Conservation (phyloP, 1,139 yeast species). For the Sugiyamaella castrensis region DNA sequence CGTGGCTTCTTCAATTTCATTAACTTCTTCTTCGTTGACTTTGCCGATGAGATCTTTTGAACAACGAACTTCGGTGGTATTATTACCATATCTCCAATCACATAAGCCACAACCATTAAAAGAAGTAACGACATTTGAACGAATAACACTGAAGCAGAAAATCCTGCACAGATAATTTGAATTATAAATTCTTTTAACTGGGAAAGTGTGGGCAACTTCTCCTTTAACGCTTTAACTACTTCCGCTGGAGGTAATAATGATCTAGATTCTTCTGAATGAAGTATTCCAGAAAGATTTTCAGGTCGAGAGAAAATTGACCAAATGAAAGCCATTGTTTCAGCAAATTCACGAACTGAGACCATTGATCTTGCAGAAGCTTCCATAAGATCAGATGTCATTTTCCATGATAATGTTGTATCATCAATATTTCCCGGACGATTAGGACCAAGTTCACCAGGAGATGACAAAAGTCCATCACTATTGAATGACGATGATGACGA, state of each 20-base stretch:
- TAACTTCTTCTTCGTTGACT: not conserved
- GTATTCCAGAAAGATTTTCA: constrained; percentile 20
- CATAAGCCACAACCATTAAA: constrained; percentile 30
- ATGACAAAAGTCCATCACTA: no score
- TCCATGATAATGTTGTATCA: constrained; percentile 33
- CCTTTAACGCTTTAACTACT: constrained; percentile 23
- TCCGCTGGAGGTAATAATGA: constrained; percentile 29
- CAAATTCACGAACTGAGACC: constrained; percentile 17
- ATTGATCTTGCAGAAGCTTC: constrained; percentile 18
- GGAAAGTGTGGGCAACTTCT: constrained; percentile 15
- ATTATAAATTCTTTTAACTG: constrained; percentile 12
- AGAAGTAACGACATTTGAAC: constrained; percentile 30
- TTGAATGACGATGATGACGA: no score
- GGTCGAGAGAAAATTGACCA: constrained; percentile 31
- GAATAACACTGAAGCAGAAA: constrained; percentile 25
- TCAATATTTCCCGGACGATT: constrained; percentile 26
- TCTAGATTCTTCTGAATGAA: constrained; percentile 7
- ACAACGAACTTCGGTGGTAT: constrained; percentile 18
- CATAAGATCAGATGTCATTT: constrained; percentile 31
- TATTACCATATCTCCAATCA: constrained; percentile 29
- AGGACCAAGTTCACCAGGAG: constrained; percentile 19
- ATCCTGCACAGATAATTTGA: constrained; percentile 20
- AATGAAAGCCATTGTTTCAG: constrained; percentile 22
- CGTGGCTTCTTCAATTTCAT: constrained; percentile 4
- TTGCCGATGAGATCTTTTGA: not conserved